These are phyloP conservation scores for Taiozyma sp. DNA, from an alignment of 1,139 yeast genomes.

Conservation along the genomic window DNA sequence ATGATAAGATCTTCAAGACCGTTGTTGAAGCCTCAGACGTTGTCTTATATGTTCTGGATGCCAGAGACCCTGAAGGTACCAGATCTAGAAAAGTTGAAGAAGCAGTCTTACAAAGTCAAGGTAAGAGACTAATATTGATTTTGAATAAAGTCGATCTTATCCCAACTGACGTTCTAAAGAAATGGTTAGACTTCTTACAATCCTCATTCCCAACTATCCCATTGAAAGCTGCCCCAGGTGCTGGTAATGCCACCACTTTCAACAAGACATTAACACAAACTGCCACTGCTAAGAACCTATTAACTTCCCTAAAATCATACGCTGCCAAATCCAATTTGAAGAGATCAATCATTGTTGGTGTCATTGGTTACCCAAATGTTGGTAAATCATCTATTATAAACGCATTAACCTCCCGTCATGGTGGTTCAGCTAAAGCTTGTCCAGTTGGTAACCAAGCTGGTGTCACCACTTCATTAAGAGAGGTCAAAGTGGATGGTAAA, in stretches of 20 bases:
- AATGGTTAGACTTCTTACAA: constrained; percentile 79
- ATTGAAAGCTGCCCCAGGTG: constrained; percentile 59
- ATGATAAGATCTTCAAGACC: constrained; percentile 78
- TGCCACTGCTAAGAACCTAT: constrained; percentile 65
- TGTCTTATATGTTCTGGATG: constrained; percentile 85
- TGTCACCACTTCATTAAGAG: constrained; percentile 86
- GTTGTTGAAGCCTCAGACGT: constrained; percentile 90
- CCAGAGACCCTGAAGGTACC: constrained; percentile 96
- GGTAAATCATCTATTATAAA: constrained; percentile 96
- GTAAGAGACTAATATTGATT: constrained; percentile 79
- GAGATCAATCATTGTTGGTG: constrained; percentile 92
- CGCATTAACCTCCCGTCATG: constrained; percentile 80
- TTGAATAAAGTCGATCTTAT: constrained; percentile 90
- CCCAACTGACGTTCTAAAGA: constrained; percentile 75
- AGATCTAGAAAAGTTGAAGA: constrained; percentile 90
- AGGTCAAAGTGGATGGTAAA: constrained; percentile 87
- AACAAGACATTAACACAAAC: constrained; percentile 72
- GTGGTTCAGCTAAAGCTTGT: constrained; percentile 67
- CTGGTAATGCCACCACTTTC: constrained; percentile 61
- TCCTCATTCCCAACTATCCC: constrained; percentile 91
- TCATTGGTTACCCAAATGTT: constrained; percentile 92
- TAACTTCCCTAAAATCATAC: constrained; percentile 80
- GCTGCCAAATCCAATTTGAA: constrained; percentile 81
- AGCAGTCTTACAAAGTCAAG: constrained; percentile 73
- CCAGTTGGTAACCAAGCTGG: constrained; percentile 99